Evolutionary conservation across 2,329 filamentous ascomycete species (phyloP).

Genomic region (Didymella sp.): DNA sequence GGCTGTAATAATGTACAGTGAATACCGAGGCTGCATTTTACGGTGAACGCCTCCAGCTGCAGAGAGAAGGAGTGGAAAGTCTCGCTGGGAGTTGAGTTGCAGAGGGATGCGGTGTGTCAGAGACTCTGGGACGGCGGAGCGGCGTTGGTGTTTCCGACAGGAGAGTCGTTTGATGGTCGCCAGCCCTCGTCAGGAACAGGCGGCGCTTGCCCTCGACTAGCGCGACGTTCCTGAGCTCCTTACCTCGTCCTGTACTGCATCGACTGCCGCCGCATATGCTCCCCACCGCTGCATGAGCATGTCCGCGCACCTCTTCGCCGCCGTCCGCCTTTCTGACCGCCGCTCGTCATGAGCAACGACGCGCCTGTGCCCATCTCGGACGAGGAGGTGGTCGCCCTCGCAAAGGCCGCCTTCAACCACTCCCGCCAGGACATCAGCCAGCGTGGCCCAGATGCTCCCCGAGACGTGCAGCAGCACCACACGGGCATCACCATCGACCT

Average conservation of each 20-base stretch:
- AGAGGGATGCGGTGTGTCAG: constrained; percentile 1
- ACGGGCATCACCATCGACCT: constrained; percentile 80
- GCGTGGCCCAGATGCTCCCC: constrained; percentile 59
- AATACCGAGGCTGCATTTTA: too few relatives aligned
- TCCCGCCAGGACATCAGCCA: constrained; percentile 69
- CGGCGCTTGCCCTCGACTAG: constrained; percentile 4
- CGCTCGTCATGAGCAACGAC: constrained; percentile 50
- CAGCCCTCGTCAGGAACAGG: constrained; percentile 5
- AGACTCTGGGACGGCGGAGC: constrained; percentile 1
- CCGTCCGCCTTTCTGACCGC: constrained; percentile 17
- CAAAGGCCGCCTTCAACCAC: constrained; percentile 70
- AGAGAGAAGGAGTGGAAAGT: not conserved
- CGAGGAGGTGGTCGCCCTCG: constrained; percentile 69
- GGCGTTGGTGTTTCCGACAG: constrained; percentile 10
- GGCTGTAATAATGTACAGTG: not conserved
- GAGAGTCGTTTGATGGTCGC: constrained; percentile 5
- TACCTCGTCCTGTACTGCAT: constrained; percentile 1
- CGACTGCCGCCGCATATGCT: constrained; percentile 1
- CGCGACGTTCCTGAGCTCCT: constrained; percentile 11
- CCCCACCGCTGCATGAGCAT: constrained; percentile 15
- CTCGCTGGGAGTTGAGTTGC: not conserved
- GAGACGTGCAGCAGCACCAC: constrained; percentile 62
- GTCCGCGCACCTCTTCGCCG: constrained; percentile 5
- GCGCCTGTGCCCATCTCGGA: constrained; percentile 60
- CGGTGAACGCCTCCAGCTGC: too few relatives aligned